Evolutionary conservation across 2,329 filamentous ascomycete species (phyloP), one percentile per base, ranked within the genome.

Genomic region (Emergomyces orientalis): DNA sequence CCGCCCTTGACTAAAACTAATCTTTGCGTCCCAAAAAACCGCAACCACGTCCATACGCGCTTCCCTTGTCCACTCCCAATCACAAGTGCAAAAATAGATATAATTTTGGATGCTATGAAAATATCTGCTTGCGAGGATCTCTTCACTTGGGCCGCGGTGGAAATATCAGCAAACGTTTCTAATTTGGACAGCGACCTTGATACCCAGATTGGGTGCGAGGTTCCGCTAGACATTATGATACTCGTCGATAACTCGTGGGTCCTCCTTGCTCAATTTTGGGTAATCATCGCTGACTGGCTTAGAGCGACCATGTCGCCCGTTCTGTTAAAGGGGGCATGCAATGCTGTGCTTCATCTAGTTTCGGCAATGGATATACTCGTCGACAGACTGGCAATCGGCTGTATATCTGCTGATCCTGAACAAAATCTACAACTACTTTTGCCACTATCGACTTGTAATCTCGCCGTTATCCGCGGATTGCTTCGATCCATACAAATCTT

Each of bases 241-340:
- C 61, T 76, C 11, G 66, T 76, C 41, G 73, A 76, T 61, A 71
- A 68, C 45, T 63, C 71, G 75, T 76, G 64, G 65, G 74, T 71
- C 30, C 22, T 19, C 9, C 43, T 51, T 6, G 25, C 57, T 14
- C 66, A 13, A 65, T 22, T 63, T 65, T 57, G 64, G 32, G 3
- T 25, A 11, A 37, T 61, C 19, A 59, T 55, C 67, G 65, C 57
- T 57, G 62, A 62, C 64, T 65, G 49, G 56, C 66, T 49, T 37
- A 67, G 67, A 41, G 57, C 62, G 32, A 64, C 51, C 19, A 61
- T 66, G 30, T 63, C 68, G 2, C 62, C 66, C 19, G 61, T 62
- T 32, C 49, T 65, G 25, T 47, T 73, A 27, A 67, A 66, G 19
- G 67, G 71, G 22, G 65, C 68, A 19, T 67, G 66, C 41, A 58